Evolutionary conservation across 2,329 filamentous ascomycete species (phyloP).

Genomic region (Ophiostoma novo-ulmi): DNA sequence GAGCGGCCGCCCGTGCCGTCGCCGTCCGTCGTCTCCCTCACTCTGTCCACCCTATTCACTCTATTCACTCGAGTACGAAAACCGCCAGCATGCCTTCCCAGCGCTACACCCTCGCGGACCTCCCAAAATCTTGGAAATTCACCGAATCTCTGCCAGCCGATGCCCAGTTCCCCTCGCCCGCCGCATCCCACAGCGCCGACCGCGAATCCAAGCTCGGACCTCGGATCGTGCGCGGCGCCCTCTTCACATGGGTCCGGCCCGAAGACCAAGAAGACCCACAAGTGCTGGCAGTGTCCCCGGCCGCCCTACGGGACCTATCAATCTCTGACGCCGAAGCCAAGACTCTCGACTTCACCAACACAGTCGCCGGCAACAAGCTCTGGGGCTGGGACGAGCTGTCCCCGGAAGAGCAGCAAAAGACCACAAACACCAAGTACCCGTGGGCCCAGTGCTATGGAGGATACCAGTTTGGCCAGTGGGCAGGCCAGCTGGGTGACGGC

Average conservation of each 20-base stretch:
- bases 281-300: constrained; percentile 72
- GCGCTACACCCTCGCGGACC: constrained; percentile 44
- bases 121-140: constrained; percentile 62
- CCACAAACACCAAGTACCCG: constrained; percentile 55
- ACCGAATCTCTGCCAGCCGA: constrained; percentile 70
- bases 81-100: constrained; percentile 28
- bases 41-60: background rate
- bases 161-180: constrained; percentile 70
- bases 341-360: constrained; percentile 67
- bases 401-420: constrained; percentile 19
- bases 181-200: constrained; percentile 73
- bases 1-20: constrained; percentile 17
- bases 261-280: constrained; percentile 67
- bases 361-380: constrained; percentile 77
- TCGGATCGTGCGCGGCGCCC: constrained; percentile 74
- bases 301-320: constrained; percentile 75
- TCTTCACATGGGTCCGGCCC: constrained; percentile 88
- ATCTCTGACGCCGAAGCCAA: constrained; percentile 63
- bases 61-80: background rate
- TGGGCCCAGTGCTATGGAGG: constrained; percentile 99
- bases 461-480: constrained; percentile 77
- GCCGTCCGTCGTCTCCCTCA: background rate
- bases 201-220: constrained; percentile 66
- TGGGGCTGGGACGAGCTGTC: constrained; percentile 60
- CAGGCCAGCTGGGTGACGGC: constrained; percentile 90